A percentile compares a stretch with the other conserved stretches of the same genome.
Conservation (phyloP, 2,329 filamentous ascomycete genomes). For the Graphiopsis chlorocephala region DNA sequence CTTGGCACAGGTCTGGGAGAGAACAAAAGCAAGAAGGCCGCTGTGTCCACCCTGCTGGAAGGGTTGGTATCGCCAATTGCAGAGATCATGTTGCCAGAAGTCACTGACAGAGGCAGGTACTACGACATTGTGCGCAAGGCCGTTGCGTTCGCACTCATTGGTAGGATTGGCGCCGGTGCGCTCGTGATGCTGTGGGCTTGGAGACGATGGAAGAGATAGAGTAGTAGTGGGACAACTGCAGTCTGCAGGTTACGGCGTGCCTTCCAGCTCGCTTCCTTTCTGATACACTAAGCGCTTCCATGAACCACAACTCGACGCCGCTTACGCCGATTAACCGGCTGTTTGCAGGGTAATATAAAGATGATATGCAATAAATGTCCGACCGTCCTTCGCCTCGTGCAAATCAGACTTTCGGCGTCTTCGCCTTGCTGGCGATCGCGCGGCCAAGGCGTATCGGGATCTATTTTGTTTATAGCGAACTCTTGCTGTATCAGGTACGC, state of each 20-base stretch:
- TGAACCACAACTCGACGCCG: not conserved
- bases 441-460: not conserved
- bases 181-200: slow-evolving; percentile 18
- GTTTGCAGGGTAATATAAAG: slow-evolving; percentile 8
- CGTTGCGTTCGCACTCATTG: slow-evolving; percentile 43
- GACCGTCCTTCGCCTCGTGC: not conserved
- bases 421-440: slow-evolving; percentile 4
- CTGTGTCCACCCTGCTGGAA: slow-evolving; percentile 50
- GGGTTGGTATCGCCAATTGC: slow-evolving; percentile 37
- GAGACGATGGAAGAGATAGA: slow-evolving; percentile 11
- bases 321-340: slow-evolving; percentile 5
- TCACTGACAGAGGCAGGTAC: slow-evolving; percentile 40
- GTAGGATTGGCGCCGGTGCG: slow-evolving; percentile 28
- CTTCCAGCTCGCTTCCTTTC: not conserved
- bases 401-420: not conserved
- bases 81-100: slow-evolving; percentile 26
- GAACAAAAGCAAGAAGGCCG: slow-evolving; percentile 38
- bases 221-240: not conserved
- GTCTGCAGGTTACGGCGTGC: not conserved
- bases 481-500: not conserved
- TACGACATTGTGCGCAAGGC: slow-evolving; percentile 50
- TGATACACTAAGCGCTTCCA: slow-evolving; percentile 2
- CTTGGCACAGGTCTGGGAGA: slow-evolving; percentile 41
- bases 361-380: not conserved
- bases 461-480: not conserved